Conservation (phyloP, 2,329 filamentous ascomycete genomes). For the Ophiostoma quercus region DNA sequence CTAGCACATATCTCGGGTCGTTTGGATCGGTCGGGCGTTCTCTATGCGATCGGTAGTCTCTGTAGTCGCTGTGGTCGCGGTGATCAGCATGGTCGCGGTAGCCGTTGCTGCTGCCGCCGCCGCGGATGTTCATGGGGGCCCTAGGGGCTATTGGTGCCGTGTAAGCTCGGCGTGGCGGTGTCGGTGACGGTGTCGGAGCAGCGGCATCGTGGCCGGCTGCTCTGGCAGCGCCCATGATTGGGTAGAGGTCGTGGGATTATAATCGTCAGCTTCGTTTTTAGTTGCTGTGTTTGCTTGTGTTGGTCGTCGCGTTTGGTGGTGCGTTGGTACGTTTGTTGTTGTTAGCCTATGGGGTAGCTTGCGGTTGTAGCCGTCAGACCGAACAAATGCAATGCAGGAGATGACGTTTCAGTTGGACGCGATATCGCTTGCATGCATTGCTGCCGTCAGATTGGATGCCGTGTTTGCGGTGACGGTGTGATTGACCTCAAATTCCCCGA, state of each 20-base stretch:
- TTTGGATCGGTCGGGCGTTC: slow-evolving; percentile 16
- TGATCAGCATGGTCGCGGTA: slow-evolving; percentile 11
- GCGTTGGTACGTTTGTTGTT: neutral
- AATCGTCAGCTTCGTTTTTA: neutral
- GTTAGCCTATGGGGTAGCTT: slow-evolving; percentile 10
- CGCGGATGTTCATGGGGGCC: slow-evolving; percentile 12
- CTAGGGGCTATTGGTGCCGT: slow-evolving; percentile 21
- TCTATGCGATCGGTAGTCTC: slow-evolving; percentile 13
- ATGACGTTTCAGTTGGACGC: slow-evolving; percentile 15
- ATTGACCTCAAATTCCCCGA: neutral
- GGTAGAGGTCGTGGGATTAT: neutral
- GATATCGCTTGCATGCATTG: slow-evolving; percentile 9
- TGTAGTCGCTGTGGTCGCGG: slow-evolving; percentile 13
- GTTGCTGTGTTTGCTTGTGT: neutral
- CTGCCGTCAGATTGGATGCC: neutral
- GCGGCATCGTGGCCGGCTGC: slow-evolving; percentile 22
- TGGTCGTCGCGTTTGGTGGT: neutral
- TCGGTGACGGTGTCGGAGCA: slow-evolving; percentile 17
- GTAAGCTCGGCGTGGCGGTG: slow-evolving; percentile 22
- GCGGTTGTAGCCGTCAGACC: slow-evolving; percentile 3
- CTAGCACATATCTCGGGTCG: slow-evolving; percentile 18
- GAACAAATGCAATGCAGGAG: neutral
- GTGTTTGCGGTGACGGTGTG: neutral
- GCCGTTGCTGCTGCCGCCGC: slow-evolving; percentile 11
- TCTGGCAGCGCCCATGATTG: slow-evolving; percentile 21